These are phyloP conservation scores for Penicillium arizonense DNA, from an alignment of 495 filamentous ascomycete species.

Conservation along the genomic window DNA sequence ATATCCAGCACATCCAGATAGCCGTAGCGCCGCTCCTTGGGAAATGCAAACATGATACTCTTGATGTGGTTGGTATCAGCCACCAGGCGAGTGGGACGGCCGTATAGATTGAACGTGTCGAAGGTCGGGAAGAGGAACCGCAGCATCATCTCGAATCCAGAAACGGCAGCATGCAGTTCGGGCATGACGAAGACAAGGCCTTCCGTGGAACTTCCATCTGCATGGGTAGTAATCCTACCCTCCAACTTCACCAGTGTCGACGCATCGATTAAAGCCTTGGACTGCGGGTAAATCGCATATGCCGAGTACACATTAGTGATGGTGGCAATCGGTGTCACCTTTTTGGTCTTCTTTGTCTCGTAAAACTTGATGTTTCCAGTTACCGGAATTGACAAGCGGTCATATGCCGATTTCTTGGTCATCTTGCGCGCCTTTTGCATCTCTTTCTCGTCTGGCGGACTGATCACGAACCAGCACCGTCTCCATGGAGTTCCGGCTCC, in stretches of 20 bases:
- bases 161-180: slow-evolving; percentile 84
- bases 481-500: slow-evolving; percentile 96
- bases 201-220: slow-evolving; percentile 70
- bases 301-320: slow-evolving; percentile 88
- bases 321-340: slow-evolving; percentile 82
- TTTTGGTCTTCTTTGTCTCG: slow-evolving; percentile 91
- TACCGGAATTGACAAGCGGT: slow-evolving; percentile 61
- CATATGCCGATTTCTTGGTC: slow-evolving; percentile 84
- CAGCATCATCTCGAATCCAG: slow-evolving; percentile 96
- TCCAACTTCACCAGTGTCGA: slow-evolving; percentile 95
- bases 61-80: slow-evolving; percentile 82
- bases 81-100: slow-evolving; percentile 81
- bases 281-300: slow-evolving; percentile 94
- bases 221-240: slow-evolving; percentile 83
- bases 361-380: slow-evolving; percentile 95
- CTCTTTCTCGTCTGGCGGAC: slow-evolving; percentile 90
- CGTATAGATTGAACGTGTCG: slow-evolving; percentile 91
- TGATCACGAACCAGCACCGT: slow-evolving; percentile 93
- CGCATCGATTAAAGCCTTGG: slow-evolving; percentile 87
- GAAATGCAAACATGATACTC: slow-evolving; percentile 98
- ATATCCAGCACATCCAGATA: slow-evolving; percentile 91
- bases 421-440: slow-evolving; percentile 78
- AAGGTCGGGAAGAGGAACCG: slow-evolving; percentile 91
- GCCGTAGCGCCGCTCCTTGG: slow-evolving; percentile 80
- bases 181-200: slow-evolving; percentile 99